Percentiles rank a stretch among this genome's conserved stretches.
Conservation (phyloP, 345 rosid genomes). For the Capsella bursapastoris region DNA sequence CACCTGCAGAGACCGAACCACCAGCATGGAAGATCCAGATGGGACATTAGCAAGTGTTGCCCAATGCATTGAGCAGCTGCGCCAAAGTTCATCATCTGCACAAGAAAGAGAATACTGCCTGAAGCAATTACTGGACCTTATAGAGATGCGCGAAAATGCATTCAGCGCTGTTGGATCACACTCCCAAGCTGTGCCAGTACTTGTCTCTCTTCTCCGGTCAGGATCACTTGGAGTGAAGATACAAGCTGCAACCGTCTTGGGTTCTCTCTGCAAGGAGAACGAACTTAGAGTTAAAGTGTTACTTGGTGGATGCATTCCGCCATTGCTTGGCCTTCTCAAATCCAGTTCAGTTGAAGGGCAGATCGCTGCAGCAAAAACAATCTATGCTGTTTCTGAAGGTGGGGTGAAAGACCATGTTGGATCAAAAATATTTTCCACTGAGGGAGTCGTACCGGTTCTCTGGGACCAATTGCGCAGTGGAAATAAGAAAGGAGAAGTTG, state of each 20-base stretch:
- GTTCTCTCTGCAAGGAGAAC: constrained; percentile 98
- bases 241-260: constrained; percentile 94
- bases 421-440: constrained; percentile 97
- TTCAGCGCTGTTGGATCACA: constrained; percentile 99
- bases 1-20: constrained; percentile 79
- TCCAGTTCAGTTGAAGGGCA: constrained; percentile 96
- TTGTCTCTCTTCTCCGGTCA: constrained; percentile 98
- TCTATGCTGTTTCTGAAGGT: constrained; percentile 96
- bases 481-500: constrained; percentile 82
- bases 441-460: constrained; percentile 96
- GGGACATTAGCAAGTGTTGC: constrained; percentile 99
- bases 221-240: constrained; percentile 93
- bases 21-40: constrained; percentile 99
- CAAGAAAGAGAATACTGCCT: constrained; percentile 90
- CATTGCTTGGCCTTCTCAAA: constrained; percentile 97
- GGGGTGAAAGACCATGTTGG: constrained; percentile 98
- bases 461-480: constrained; percentile 89
- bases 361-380: constrained; percentile 95
- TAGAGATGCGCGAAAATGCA: constrained; percentile 91
- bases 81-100: constrained; percentile 82
- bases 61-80: constrained; percentile 96
- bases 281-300: constrained; percentile 96
- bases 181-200: constrained; percentile 99
- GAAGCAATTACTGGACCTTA: constrained; percentile 92
- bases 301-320: constrained; percentile 99